A percentile compares a stretch with the other conserved stretches of the same genome.
phyloP scores from a whole-genome alignment of 139 green algal species.

The Gonium pectorale region DNA sequence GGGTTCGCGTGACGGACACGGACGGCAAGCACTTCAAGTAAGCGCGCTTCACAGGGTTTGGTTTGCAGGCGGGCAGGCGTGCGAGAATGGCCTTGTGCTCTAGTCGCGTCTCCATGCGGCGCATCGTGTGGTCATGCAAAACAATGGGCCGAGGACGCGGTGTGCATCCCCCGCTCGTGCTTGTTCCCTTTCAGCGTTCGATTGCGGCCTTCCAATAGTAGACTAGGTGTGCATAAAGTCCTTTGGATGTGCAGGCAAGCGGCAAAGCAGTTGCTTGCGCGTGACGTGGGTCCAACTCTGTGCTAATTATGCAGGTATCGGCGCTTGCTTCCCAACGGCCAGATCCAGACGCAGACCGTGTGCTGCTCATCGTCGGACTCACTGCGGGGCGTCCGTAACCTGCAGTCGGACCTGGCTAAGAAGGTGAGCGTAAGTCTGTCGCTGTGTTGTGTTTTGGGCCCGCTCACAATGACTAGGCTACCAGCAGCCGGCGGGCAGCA shows the following conservation, averaged over 20 bases:
- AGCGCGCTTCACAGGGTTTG: neutral
- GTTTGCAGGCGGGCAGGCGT: neutral
- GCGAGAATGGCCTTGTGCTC: neutral
- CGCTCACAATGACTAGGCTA: neutral
- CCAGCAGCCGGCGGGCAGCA: neutral
- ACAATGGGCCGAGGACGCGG: too few relatives aligned
- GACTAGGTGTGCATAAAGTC: neutral
- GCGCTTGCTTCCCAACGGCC: conserved; percentile 32
- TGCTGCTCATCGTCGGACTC: conserved; percentile 24
- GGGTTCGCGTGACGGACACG: conserved; percentile 19
- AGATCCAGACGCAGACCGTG: conserved; percentile 44
- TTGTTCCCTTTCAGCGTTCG: neutral
- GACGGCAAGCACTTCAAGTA: conserved; percentile 39
- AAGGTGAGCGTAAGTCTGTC: conserved; percentile 3
- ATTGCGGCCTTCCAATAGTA: neutral
- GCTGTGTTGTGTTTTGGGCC: neutral
- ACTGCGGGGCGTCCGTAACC: conserved; percentile 19
- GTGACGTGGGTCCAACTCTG: neutral
- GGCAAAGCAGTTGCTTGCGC: neutral
- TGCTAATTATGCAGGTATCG: conserved; percentile 24
- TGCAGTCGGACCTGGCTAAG: conserved; percentile 28
- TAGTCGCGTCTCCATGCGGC: neutral
- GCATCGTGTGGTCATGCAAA: neutral
- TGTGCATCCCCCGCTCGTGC: too few relatives aligned
- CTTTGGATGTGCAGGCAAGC: neutral